Percentiles rank a stretch among this genome's conserved stretches.
phyloP scores from a whole-genome alignment of 345 rosid species.

The Euphorbia pulcherrima region DNA sequence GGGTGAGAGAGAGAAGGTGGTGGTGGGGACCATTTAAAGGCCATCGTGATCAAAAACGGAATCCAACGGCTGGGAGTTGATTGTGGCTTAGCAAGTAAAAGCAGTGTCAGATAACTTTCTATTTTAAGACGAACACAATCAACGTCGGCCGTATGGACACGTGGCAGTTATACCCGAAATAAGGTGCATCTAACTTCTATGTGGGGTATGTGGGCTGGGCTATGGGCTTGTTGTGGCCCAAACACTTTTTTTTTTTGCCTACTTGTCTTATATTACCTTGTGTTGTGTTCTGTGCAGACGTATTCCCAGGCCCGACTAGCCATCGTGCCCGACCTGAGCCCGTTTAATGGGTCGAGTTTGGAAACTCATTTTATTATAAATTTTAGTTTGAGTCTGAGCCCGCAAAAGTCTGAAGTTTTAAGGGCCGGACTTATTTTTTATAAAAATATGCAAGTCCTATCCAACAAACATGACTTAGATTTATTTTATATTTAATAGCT shows the following conservation, averaged over 20 bases:
- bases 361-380: too few species aligned
- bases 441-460: too few species aligned
- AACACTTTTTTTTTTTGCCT: conserved; percentile 7
- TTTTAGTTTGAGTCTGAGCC: too few species aligned
- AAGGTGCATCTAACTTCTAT: conserved; percentile 33
- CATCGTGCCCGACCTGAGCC: too few species aligned
- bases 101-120: conserved; percentile 33
- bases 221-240: background rate
- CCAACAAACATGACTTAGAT: too few species aligned
- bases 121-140: conserved; percentile 38
- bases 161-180: conserved; percentile 25
- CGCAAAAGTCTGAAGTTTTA: too few species aligned
- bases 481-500: too few species aligned
- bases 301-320: too few species aligned
- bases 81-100: background rate
- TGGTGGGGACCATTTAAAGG: conserved; percentile 18
- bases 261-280: background rate
- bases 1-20: background rate
- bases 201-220: conserved; percentile 20
- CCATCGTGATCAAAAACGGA: background rate
- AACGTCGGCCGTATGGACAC: conserved; percentile 38
- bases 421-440: too few species aligned
- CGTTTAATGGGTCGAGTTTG: too few species aligned
- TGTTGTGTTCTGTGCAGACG: too few species aligned
- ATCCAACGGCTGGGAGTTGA: conserved; percentile 4